Conservation (phyloP, 1,284 basidiomycete genomes). For the Rhodotorula sp. region DNA sequence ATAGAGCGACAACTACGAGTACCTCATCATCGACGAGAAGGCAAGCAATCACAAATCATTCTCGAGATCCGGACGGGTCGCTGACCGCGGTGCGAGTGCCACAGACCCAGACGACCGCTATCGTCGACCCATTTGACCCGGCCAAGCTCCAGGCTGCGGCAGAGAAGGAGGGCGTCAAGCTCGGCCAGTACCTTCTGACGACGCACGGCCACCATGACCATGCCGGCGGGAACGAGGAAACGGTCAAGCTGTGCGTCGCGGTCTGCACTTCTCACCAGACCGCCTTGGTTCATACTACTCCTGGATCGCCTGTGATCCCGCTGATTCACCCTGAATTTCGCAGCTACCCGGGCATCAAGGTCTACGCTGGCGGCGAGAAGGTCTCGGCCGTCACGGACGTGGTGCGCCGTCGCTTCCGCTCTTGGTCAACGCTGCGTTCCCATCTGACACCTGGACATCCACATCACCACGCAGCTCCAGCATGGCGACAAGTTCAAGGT, state of each 20-base stretch:
- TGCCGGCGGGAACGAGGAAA: slow-evolving; percentile 75
- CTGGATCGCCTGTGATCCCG: too few species aligned
- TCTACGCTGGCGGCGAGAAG: slow-evolving; percentile 80
- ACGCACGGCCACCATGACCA: slow-evolving; percentile 54
- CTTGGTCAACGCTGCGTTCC: background rate
- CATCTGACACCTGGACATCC: too few species aligned
- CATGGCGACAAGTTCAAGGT: slow-evolving; percentile 40
- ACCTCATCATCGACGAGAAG: slow-evolving; percentile 31
- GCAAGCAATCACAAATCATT: background rate
- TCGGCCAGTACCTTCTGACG: slow-evolving; percentile 62
- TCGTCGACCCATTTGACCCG: slow-evolving; percentile 79
- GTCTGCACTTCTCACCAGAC: background rate
- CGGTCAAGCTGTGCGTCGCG: slow-evolving; percentile 48
- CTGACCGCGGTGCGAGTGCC: too few species aligned
- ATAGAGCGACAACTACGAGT: slow-evolving; percentile 39
- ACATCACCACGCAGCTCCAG: background rate
- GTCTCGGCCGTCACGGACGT: slow-evolving; percentile 68
- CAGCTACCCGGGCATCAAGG: slow-evolving; percentile 65
- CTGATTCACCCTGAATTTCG: too few species aligned
- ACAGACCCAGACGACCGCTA: slow-evolving; percentile 33
- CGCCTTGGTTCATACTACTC: too few species aligned
- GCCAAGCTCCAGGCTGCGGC: slow-evolving; percentile 70
- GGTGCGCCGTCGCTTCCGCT: slow-evolving; percentile 54
- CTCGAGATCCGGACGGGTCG: background rate
- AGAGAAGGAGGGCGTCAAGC: slow-evolving; percentile 64